Percentiles rank a stretch among this genome's conserved stretches.
Evolutionary conservation across 495 filamentous ascomycete species (phyloP).

Genomic region (Aspergillus wentii): DNA sequence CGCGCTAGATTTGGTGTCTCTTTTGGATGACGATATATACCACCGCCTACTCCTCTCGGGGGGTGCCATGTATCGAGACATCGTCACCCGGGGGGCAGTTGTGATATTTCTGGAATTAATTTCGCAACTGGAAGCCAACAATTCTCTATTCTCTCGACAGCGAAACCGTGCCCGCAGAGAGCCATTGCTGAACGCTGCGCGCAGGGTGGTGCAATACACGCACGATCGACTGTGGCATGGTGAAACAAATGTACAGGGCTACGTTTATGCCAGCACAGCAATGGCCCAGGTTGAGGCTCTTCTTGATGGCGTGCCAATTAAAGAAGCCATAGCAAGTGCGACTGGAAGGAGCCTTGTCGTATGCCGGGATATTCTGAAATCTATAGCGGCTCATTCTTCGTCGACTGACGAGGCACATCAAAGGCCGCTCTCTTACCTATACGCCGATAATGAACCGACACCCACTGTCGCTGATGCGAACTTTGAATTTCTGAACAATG

Average conservation of each 20-base stretch:
- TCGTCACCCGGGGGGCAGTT: slow-evolving; percentile 25
- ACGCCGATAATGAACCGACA: background rate
- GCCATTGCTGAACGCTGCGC: slow-evolving; percentile 28
- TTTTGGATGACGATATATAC: slow-evolving; percentile 35
- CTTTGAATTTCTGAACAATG: slow-evolving; percentile 1
- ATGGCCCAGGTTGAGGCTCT: slow-evolving; percentile 34
- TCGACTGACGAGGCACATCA: too few relatives aligned
- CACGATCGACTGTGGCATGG: slow-evolving; percentile 36
- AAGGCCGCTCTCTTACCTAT: background rate
- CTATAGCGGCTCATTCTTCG: too few relatives aligned
- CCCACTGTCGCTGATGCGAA: background rate
- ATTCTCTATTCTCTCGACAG: slow-evolving; percentile 12
- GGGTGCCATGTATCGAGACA: slow-evolving; percentile 47
- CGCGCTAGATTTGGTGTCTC: slow-evolving; percentile 35
- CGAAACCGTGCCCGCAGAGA: slow-evolving; percentile 23
- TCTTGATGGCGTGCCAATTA: slow-evolving; percentile 13
- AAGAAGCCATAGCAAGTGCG: slow-evolving; percentile 16
- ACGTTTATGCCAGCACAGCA: slow-evolving; percentile 42
- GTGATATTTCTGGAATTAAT: slow-evolving; percentile 36
- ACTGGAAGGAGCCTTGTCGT: slow-evolving; percentile 20
- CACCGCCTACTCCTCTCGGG: slow-evolving; percentile 32
- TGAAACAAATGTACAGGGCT: slow-evolving; percentile 48
- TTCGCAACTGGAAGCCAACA: slow-evolving; percentile 16
- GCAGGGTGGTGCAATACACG: slow-evolving; percentile 24
- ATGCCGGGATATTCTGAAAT: slow-evolving; percentile 22